Evolutionary conservation across 495 filamentous ascomycete species (phyloP).

Genomic region (Chaetomium cochliodes): DNA sequence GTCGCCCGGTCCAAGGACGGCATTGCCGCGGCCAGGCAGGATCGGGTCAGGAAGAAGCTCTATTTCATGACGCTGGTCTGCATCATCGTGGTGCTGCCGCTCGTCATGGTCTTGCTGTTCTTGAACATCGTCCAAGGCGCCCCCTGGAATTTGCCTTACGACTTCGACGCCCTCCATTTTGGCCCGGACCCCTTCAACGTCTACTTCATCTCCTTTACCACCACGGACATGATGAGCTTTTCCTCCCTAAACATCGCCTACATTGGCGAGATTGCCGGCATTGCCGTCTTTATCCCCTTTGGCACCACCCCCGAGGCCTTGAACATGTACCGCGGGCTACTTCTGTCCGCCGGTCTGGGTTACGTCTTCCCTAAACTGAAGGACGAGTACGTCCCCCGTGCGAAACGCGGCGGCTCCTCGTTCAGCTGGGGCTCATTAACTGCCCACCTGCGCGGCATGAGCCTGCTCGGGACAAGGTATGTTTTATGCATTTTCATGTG

Average conservation of each 20-base stretch:
- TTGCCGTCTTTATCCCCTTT: conserved; percentile 73
- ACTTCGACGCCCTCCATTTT: conserved; percentile 40
- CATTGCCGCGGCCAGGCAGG: conserved; percentile 42
- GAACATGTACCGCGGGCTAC: conserved; percentile 64
- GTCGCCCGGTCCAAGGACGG: conserved; percentile 56
- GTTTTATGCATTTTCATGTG: not conserved
- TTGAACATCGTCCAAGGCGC: conserved; percentile 50
- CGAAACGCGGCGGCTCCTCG: not conserved
- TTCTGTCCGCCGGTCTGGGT: conserved; percentile 52
- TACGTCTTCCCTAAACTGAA: conserved; percentile 46
- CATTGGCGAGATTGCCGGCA: conserved; percentile 59
- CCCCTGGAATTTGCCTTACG: conserved; percentile 52
- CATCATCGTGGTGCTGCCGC: conserved; percentile 64
- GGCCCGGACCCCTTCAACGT: conserved; percentile 47
- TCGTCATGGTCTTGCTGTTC: conserved; percentile 60
- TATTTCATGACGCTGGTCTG: conserved; percentile 70
- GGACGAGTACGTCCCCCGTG: conserved; percentile 28
- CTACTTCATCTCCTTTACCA: conserved; percentile 60
- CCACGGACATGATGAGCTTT: conserved; percentile 47
- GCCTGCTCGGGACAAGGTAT: conserved; percentile 7
- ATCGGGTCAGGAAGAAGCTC: conserved; percentile 70
- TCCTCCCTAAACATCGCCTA: conserved; percentile 63
- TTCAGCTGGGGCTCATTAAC: conserved; percentile 20
- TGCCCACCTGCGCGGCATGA: conserved; percentile 6
- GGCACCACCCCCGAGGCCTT: conserved; percentile 75